phyloP scores from a whole-genome alignment of 176 grass and related monocot genomes.

The Paspalum notatum region DNA sequence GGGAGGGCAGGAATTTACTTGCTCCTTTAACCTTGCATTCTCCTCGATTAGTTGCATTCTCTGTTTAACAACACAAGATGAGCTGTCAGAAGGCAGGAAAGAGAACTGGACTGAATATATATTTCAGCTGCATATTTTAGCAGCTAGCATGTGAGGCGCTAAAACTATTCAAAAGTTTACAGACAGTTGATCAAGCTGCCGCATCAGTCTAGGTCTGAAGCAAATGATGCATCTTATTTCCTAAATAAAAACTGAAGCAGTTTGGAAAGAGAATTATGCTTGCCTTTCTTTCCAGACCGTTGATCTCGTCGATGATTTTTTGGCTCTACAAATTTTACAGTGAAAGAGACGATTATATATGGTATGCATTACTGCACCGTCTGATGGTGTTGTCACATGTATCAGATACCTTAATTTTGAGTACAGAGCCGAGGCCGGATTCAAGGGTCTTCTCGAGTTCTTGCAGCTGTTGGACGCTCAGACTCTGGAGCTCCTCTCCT shows the following conservation, averaged over 20 bases:
- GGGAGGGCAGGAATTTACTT: conserved; percentile 44
- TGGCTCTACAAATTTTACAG: conserved; percentile 46
- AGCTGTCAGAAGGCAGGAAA: neutral
- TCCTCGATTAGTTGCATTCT: conserved; percentile 56
- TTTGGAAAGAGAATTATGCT: neutral
- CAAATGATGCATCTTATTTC: conserved; percentile 1
- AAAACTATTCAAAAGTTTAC: conserved; percentile 1
- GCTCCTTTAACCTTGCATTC: conserved; percentile 60
- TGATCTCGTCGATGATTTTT: conserved; percentile 60
- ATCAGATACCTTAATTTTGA: conserved; percentile 64
- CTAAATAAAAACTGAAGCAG: neutral
- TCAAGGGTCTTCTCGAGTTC: conserved; percentile 66
- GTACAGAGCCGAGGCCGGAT: conserved; percentile 52
- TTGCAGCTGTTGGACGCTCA: conserved; percentile 70
- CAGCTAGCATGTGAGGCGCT: neutral
- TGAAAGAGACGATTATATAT: neutral
- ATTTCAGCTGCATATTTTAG: neutral
- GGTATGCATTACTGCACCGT: neutral
- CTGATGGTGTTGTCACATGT: neutral
- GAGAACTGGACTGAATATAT: neutral
- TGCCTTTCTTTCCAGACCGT: conserved; percentile 59
- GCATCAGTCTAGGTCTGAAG: neutral
- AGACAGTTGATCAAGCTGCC: neutral
- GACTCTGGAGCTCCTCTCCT: conserved; percentile 69
- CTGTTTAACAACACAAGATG: conserved; percentile 40